Evolutionary conservation across 2,329 filamentous ascomycete species (phyloP).

Genomic region (Pyricularia grisea): DNA sequence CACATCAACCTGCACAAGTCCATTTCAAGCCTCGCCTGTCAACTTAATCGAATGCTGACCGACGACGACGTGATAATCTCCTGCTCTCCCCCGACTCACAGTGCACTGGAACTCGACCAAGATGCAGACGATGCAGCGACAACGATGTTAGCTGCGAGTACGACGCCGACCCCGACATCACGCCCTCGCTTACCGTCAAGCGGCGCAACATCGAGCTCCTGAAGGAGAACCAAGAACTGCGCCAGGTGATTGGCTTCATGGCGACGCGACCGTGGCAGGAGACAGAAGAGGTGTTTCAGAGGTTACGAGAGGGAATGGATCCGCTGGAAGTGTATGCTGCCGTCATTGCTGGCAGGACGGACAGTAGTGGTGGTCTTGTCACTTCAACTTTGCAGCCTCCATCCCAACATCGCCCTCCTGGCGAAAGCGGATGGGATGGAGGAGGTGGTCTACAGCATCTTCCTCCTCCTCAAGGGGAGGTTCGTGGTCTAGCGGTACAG

Average conservation of each 20-base stretch:
- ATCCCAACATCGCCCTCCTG: neutral
- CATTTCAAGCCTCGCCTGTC: neutral
- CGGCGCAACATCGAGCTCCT: neutral
- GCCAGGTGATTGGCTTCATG: neutral
- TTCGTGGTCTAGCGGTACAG: neutral
- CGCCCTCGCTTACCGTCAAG: neutral
- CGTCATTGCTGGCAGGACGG: neutral
- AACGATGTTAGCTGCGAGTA: slow-evolving; percentile 2
- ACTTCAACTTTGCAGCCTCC: neutral
- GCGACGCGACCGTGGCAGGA: neutral
- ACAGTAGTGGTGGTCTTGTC: neutral
- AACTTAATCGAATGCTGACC: neutral
- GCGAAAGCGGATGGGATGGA: neutral
- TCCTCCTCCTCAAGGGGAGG: neutral
- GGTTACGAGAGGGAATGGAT: neutral
- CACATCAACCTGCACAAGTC: neutral
- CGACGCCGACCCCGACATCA: slow-evolving; percentile 4
- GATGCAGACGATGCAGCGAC: slow-evolving; percentile 2
- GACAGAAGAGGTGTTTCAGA: neutral
- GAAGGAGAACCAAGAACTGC: slow-evolving; percentile 2
- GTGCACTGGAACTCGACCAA: slow-evolving; percentile 3
- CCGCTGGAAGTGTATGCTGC: neutral
- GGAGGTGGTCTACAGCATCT: neutral
- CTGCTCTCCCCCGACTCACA: neutral
- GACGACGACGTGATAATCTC: neutral